Evolutionary conservation across 1,284 basidiomycete species (phyloP).

Genomic region (Ustilago vetiveriae): DNA sequence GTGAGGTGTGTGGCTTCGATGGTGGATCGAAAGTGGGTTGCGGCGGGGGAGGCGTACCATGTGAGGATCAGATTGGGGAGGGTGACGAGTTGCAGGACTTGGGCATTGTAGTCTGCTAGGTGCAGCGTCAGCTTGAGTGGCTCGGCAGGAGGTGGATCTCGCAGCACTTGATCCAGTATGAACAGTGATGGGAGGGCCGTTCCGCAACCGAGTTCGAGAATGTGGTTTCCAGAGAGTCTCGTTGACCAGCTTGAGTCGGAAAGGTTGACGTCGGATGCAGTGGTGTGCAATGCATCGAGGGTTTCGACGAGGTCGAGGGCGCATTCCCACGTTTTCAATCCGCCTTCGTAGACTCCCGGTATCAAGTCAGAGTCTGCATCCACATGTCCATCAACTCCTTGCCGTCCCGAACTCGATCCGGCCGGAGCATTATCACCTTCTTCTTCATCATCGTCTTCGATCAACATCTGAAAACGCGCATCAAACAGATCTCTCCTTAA

Average conservation of each 20-base stretch:
- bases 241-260: conserved; percentile 1
- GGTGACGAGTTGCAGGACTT: conserved; percentile 79
- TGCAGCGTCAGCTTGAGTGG: conserved; percentile 74
- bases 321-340: conserved; percentile 97
- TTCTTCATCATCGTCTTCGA: conserved; percentile 67
- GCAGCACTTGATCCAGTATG: conserved; percentile 76
- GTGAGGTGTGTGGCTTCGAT: conserved; percentile 7
- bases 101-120: conserved; percentile 88
- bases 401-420: not conserved
- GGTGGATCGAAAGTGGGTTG: conserved; percentile 16
- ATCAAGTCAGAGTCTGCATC: conserved; percentile 81
- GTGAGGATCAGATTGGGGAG: conserved; percentile 83
- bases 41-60: conserved; percentile 67
- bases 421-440: conserved; percentile 16
- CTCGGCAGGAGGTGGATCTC: not conserved
- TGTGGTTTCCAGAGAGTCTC: conserved; percentile 15
- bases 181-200: conserved; percentile 85
- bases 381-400: conserved; percentile 28
- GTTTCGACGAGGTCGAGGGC: conserved; percentile 78
- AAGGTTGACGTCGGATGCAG: not conserved
- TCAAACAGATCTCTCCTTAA: conserved; percentile 89
- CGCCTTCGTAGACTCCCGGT: conserved; percentile 92
- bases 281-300: conserved; percentile 33
- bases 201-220: conserved; percentile 81
- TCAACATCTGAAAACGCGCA: conserved; percentile 88